A percentile compares a stretch with the other conserved stretches of the same genome.
Evolutionary conservation across 1,284 basidiomycete genomes (phyloP).

Genomic region (Polyporus tsugae): DNA sequence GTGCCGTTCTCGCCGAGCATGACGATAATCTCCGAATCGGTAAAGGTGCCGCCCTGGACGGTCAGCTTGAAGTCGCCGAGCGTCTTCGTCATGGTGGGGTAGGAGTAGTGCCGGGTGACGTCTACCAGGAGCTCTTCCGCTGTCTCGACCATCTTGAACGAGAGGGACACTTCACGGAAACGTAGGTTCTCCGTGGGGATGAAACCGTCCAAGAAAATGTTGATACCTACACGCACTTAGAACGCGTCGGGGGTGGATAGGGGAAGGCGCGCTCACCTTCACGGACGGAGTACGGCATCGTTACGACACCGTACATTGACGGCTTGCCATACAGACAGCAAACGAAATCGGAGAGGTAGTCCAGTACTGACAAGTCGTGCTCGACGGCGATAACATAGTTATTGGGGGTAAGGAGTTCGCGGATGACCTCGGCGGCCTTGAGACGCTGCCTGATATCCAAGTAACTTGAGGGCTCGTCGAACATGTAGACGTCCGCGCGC

Average conservation of each 20-base stretch:
- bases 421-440: constrained; percentile 95
- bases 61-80: constrained; percentile 93
- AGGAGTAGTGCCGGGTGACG: constrained; percentile 87
- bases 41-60: constrained; percentile 87
- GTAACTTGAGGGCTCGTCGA: constrained; percentile 97
- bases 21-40: constrained; percentile 97
- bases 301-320: constrained; percentile 97
- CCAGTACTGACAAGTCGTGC: constrained; percentile 96
- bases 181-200: constrained; percentile 98
- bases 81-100: constrained; percentile 96
- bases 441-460: constrained; percentile 95
- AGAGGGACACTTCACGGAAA: constrained; percentile 92
- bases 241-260: neutral
- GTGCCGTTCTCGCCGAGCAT: constrained; percentile 98
- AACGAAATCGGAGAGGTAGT: constrained; percentile 97
- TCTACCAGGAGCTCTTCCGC: constrained; percentile 88
- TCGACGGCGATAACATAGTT: constrained; percentile 97
- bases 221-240: constrained; percentile 73
- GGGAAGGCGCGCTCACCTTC: constrained; percentile 70
- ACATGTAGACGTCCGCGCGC: constrained; percentile 93
- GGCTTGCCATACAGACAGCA: constrained; percentile 98
- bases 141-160: constrained; percentile 96
- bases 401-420: constrained; percentile 79
- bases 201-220: constrained; percentile 97
- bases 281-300: constrained; percentile 95